A percentile compares a stretch with the other conserved stretches of the same genome.
phyloP scores from a whole-genome alignment of 495 filamentous ascomycete genomes.

The Talaromyces liani region DNA sequence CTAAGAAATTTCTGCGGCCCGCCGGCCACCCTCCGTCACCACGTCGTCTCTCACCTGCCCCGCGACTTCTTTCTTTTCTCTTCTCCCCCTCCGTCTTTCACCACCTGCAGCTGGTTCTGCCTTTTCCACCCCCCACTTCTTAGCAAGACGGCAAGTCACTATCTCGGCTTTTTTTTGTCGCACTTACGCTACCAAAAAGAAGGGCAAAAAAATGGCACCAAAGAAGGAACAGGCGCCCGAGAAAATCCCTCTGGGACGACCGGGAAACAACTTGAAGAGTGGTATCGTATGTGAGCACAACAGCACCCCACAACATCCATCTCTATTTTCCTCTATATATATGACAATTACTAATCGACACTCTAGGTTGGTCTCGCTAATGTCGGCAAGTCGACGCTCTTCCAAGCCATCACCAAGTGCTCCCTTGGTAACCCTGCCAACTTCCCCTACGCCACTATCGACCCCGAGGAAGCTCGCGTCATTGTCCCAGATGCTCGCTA shows the following conservation, averaged over 20 bases:
- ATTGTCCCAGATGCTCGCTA: constrained; percentile 94
- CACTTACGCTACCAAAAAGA: constrained; percentile 38
- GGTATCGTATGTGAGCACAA: constrained; percentile 84
- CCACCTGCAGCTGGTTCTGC: constrained; percentile 47
- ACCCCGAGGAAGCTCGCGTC: constrained; percentile 96
- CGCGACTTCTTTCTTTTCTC: constrained; percentile 25
- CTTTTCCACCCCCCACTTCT: constrained; percentile 23
- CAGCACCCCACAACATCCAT: constrained; percentile 6
- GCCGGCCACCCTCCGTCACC: constrained; percentile 21
- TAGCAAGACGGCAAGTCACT: constrained; percentile 23
- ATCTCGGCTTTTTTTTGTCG: constrained; percentile 22
- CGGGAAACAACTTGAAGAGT: constrained; percentile 97
- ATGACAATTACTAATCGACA: not conserved
- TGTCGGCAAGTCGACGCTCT: constrained; percentile 98
- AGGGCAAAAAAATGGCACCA: constrained; percentile 44
- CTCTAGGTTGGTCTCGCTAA: constrained; percentile 93
- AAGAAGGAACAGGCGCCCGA: constrained; percentile 49
- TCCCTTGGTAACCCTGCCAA: constrained; percentile 97
- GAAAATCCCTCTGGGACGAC: constrained; percentile 70
- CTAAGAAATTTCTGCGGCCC: constrained; percentile 7
- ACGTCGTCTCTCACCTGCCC: constrained; percentile 27
- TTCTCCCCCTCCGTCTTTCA: constrained; percentile 25
- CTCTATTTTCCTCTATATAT: not conserved
- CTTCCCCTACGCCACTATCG: constrained; percentile 98
- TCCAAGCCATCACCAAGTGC: constrained; percentile 99